Base-by-base conservation (phyloP, 148 eudicot genomes). In the Diospyros lotus region DNA sequence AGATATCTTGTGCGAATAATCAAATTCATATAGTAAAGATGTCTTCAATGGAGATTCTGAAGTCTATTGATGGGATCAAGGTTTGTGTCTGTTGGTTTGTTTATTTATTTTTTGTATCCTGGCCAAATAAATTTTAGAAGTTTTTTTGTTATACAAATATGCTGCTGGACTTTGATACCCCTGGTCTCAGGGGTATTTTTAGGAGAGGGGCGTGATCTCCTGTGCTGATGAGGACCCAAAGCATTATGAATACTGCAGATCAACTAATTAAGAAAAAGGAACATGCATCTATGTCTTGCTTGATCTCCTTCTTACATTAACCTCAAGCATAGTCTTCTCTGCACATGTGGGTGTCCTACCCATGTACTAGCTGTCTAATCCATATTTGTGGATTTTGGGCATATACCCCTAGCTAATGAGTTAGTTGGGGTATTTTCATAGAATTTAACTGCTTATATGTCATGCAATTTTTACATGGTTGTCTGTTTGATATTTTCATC, bases 1-100 rank as follows among this genome's bases (percentile, higher is more conserved):
- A 94, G 98, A 90, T 94, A 69, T 91, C 95, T 50, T 94, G 97
- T 80, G 91, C 92, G 76, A 93, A 92, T 90, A 94, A 94, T 73
- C 95, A 76, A 75, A 77, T 94, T 73, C 90, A 87, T 77, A 75
- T 94, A 18, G 73, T 94, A 76, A 87, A 86, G 82, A 90, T 90
- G 97, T 80, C 92, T 51, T 87, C 95, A 18, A 82, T 90, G 89
- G 89, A 87, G 83, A 87, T 94, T 64, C 66, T 81, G 79, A 86
- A 86, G 83, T 87, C 98, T 58, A 89, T 94, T 78, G 82, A 93
- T n/a, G 98, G 98, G 60, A 94, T 94, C 74, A 94, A 88, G 98
- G 98, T 94, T 71, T 66, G 86, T 79, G 17, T 44, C 79, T 44
- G 12, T 76, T 14, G 66, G 48, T 11, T 74, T 64, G 40, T 68